These are phyloP conservation scores for Phytopythium kandeliae DNA, from an alignment of 352 stramenopile species.

Conservation along the genomic window DNA sequence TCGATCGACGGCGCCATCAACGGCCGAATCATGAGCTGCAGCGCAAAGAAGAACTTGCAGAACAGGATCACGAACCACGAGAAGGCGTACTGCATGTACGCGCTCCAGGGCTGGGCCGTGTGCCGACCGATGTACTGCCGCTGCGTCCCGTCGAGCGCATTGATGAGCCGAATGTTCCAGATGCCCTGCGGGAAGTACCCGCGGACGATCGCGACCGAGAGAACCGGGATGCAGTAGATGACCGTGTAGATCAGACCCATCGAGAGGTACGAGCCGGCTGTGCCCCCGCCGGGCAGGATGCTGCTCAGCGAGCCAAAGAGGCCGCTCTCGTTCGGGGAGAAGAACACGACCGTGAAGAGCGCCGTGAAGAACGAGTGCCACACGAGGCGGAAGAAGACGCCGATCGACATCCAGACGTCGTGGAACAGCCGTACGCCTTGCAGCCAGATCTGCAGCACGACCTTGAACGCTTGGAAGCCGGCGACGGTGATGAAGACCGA, in stretches of 20 bases:
- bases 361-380: conserved; percentile 76
- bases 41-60: conserved; percentile 73
- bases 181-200: conserved; percentile 46
- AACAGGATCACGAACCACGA: conserved; percentile 74
- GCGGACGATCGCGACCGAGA: conserved; percentile 35
- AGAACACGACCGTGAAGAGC: conserved; percentile 50
- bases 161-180: conserved; percentile 59
- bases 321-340: conserved; percentile 53
- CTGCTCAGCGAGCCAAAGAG: conserved; percentile 38
- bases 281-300: conserved; percentile 39
- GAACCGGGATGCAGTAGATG: conserved; percentile 59
- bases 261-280: conserved; percentile 46
- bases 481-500: conserved; percentile 62
- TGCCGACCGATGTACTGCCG: conserved; percentile 74
- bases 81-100: conserved; percentile 53
- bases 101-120: conserved; percentile 55
- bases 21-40: conserved; percentile 83
- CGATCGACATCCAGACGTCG: conserved; percentile 47
- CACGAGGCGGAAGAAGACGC: conserved; percentile 56
- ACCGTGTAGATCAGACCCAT: conserved; percentile 51
- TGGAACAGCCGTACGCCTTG: conserved; percentile 62
- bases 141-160: conserved; percentile 58
- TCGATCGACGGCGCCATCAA: conserved; percentile 70
- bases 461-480: conserved; percentile 53
- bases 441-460: conserved; percentile 73